Evolutionary conservation across 1,284 basidiomycete species (phyloP), one percentile per base, ranked within the genome.

Genomic region (Ceratorhiza oryzae-sativae): DNA sequence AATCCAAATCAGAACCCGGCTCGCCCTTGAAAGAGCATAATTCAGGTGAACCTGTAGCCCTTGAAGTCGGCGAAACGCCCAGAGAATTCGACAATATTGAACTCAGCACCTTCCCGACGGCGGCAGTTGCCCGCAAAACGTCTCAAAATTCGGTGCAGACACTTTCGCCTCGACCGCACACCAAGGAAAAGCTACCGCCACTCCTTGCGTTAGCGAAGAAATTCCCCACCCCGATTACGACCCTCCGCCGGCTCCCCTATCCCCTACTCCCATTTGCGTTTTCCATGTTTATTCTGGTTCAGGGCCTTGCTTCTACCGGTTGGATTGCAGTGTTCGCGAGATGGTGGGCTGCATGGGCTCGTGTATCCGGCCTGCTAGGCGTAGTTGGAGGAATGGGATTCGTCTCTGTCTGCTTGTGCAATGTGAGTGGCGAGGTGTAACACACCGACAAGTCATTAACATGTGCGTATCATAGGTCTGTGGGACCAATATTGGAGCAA

Each of bases 401-500:
- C 74, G 79, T 82, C 67, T 84, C 80, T 73, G 90, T 95, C 53
- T 77, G 95, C 32, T 83, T 95, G 15, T 97, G 95, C 81, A 97
- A 97, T 78, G 86, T 88, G 71, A 79, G 86, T 81, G 3, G 13
- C 12, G 23, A 12, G 32, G 27, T 46, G 27, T 20, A 2, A 48
- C 25, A n/a, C 6, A 8, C 18, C 20, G 23, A 25, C n/a, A 2
- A 2, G 3, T 58, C 53, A 27, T 25, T 59, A 59, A 62, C 39
- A 34, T 4, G 73, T 51, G 72, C 71, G 18, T 75, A 71, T 59
- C n/a, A 13, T 75, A 84, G 86, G 79, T 95, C 59, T 89, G 92
- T 25, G 95, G 95, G 0, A 98, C 96, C 10, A 98, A 98, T 79
- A 98, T 98, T 71, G 97, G 96, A 48, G 93, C 94, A 1, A 98